Evolutionary conservation across 345 rosid genomes (phyloP), one percentile per base, ranked within the genome.

Genomic region (Arabidopsis suecica): DNA sequence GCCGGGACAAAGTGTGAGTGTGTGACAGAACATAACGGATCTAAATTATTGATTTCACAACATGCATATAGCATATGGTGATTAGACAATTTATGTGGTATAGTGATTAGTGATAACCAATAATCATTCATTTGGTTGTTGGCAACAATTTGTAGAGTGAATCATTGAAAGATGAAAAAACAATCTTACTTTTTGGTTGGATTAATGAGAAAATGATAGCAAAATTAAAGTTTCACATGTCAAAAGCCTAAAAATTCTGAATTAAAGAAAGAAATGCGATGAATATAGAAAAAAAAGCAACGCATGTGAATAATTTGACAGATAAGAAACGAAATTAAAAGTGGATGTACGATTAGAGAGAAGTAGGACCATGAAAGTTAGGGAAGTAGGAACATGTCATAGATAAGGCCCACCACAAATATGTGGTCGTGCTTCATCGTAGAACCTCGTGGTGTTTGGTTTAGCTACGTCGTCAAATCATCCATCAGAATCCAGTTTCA

Each of bases 221-320:
- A 23, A 61, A 20, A 49, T 14, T 25, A 25, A 4, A 60, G 10
- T 12, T 49, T 68, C 80, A 70, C 75, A 70, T 76, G 75, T 45
- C 2, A 55, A 76, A 70, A 77, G 75, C 75, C 75, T 62, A 77
- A 63, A 61, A 70, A 63, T 77, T 77, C 65, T 62, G 54, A 70
- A 63, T 62, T 54, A 42, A 68, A 76, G 55, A 69, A 54, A 64
- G 71, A 63, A 62, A 76, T 69, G 70, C 45, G 3, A 28, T 68
- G 68, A 74, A 34, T 34, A 14, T 9, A 68, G 6, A 34, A 13
- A 16, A 14, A 50, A 61, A 13, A 69, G 42, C 61, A 65, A 7
- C 37, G 61, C 80, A 77, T 77, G 72, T 77, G 80, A 77, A 64
- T 48, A 25, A 77, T 70, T 70, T 71, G 76, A 77, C 80, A 77